Base-by-base conservation (phyloP, 177 flowering plant species). In the Tripterygium wilfordii region DNA sequence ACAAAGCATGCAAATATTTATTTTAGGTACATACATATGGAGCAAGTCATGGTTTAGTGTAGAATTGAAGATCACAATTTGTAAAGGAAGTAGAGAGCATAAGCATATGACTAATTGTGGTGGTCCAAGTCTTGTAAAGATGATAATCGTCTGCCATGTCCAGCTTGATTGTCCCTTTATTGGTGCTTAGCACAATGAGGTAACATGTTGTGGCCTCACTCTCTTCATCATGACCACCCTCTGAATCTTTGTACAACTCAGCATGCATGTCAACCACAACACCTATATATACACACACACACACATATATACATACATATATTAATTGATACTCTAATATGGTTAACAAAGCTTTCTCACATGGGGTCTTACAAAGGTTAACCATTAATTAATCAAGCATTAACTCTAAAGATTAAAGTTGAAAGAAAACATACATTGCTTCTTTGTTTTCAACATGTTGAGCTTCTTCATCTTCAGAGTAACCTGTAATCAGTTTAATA, bases 101-200 rank as follows among this genome's bases (percentile, higher is more conserved):
- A n/a, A 91, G 71, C 95, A 91, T 70, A 42, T 78, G 90, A 48
- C 77, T 70, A 29, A 88, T 78, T 31, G 95, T 74, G 23, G 63
- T 60, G 10, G 83, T 68, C 96, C 96, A 91, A 29, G 64, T 66
- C 52, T 49, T 79, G 67, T 78, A 83, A 28, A 61, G 72, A 7
- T 62, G 60, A 51, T 76, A 67, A 46, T 85, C 84, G 23, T 79
- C 76, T 10, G 42, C 71, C 92, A 91, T 91, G 66, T 91, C 88
- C 28, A 91, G 64, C 65, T 83, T 91, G 48, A 78, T 62, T 12
- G 56, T 60, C 45, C 95, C 98, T 29, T 40, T 38, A 52, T 61
- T 74, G 12, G 96, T 91, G 2, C 72, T 76, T 30, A 85, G 51
- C 14, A 75, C 86, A 5, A 79, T 53, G 2, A 75, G 71, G 42